Evolutionary conservation across 169 alveolate species (phyloP).

Genomic region (Theileria equi): DNA sequence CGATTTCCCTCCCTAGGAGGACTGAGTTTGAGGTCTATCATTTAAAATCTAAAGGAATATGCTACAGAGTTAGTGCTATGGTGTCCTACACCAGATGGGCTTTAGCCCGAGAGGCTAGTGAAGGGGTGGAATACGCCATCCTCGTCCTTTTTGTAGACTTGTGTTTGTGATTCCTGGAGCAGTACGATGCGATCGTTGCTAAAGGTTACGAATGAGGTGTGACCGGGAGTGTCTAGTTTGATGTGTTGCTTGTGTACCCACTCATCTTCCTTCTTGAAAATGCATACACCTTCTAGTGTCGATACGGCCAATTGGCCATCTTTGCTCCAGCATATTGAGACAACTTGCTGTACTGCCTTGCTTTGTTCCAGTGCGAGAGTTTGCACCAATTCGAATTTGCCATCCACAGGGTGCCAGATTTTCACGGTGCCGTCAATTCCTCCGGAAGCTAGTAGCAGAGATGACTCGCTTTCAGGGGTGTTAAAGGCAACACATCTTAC

Average conservation of each 20-base stretch:
- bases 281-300: conserved; percentile 5
- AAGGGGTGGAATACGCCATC: background rate
- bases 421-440: conserved; percentile 53
- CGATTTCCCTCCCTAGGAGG: conserved; percentile 60
- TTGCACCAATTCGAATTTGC: conserved; percentile 35
- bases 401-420: conserved; percentile 37
- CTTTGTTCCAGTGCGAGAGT: conserved; percentile 24
- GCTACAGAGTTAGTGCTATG: background rate
- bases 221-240: conserved; percentile 8
- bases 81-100: background rate
- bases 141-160: background rate
- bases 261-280: conserved; percentile 21
- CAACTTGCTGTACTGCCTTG: conserved; percentile 11
- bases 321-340: conserved; percentile 39
- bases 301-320: conserved; percentile 35
- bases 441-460: conserved; percentile 29
- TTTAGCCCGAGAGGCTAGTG: too few species aligned
- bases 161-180: background rate
- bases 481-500: conserved; percentile 29
- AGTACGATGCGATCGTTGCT: conserved; percentile 47
- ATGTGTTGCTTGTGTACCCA: conserved; percentile 15
- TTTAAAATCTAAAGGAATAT: background rate
- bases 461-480: background rate
- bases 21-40: conserved; percentile 50
- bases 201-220: conserved; percentile 23